Conservation (phyloP, 805 yeast genomes). For the Hermanozyma aechmeae region DNA sequence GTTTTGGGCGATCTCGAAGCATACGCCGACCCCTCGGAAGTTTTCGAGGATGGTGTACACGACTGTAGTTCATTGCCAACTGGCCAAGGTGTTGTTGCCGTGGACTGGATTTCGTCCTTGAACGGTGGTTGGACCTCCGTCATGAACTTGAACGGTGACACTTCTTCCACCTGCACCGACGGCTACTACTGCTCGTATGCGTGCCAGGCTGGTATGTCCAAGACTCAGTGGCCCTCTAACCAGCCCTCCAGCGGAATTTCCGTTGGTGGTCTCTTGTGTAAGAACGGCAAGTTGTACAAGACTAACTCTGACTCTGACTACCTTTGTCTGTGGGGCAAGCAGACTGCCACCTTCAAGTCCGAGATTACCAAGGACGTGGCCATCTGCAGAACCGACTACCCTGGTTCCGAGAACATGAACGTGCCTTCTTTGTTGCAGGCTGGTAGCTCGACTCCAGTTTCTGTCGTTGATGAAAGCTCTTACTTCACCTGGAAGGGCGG, state of each 20-base stretch:
- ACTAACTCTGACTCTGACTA: constrained; percentile 40
- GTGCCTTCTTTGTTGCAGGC: constrained; percentile 57
- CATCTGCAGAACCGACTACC: constrained; percentile 71
- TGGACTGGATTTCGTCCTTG: constrained; percentile 14
- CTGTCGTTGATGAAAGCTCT: constrained; percentile 54
- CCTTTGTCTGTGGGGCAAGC: constrained; percentile 59
- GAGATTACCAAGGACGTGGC: constrained; percentile 46
- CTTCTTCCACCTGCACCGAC: constrained; percentile 42
- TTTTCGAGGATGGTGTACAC: constrained; percentile 12
- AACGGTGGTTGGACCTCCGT: constrained; percentile 36
- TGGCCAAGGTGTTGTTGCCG: constrained; percentile 13
- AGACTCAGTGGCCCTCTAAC: constrained; percentile 66
- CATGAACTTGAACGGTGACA: constrained; percentile 40
- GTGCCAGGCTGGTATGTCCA: constrained; percentile 73
- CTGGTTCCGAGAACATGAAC: constrained; percentile 76
- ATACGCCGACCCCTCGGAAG: constrained; percentile 9
- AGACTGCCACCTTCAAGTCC: constrained; percentile 45
- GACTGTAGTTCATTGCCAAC: constrained; percentile 13
- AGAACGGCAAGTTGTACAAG: constrained; percentile 52
- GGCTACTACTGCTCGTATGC: constrained; percentile 73
- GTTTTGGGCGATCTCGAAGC: constrained; percentile 10
- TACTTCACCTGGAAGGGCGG: constrained; percentile 51
- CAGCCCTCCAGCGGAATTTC: constrained; percentile 66
- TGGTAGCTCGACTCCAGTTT: constrained; percentile 39
- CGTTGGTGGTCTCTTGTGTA: constrained; percentile 63